Evolutionary conservation across 495 filamentous ascomycete species (phyloP).

Genomic region (Pyrenopolyporus hunteri): DNA sequence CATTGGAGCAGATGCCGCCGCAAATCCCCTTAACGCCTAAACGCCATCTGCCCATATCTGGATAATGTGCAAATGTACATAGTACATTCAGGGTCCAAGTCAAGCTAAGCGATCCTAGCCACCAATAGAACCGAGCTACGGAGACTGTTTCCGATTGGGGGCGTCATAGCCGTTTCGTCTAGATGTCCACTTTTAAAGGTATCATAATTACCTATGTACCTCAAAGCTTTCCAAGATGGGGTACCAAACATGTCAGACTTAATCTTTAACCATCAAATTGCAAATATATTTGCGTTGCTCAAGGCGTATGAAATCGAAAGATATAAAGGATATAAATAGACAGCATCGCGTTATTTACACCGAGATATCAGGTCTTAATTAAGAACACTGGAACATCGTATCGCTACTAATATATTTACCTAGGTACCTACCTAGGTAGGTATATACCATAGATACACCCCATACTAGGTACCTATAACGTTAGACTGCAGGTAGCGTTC

Average conservation of each 20-base stretch:
- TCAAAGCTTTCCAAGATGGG: too few relatives aligned
- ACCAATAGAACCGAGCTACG: constrained; percentile 23
- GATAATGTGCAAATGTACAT: not conserved
- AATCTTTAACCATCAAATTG: too few relatives aligned
- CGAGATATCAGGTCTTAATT: too few relatives aligned
- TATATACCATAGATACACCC: too few relatives aligned
- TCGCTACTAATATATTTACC: too few relatives aligned
- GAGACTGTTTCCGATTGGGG: constrained; percentile 27
- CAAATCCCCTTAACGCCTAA: not conserved
- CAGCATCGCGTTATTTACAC: too few relatives aligned
- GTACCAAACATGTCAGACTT: too few relatives aligned
- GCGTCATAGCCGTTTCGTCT: constrained; percentile 28
- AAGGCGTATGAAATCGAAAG: not conserved
- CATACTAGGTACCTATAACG: too few relatives aligned
- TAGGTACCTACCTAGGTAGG: too few relatives aligned
- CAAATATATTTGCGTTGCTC: constrained; percentile 1
- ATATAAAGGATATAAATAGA: too few relatives aligned
- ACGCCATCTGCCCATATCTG: constrained; percentile 20
- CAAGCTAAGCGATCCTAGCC: constrained; percentile 14
- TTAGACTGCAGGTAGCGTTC: too few relatives aligned
- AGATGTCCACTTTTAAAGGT: not conserved
- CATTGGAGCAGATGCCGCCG: constrained; percentile 17
- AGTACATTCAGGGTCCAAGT: not conserved
- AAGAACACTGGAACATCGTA: too few relatives aligned
- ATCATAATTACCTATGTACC: not conserved